A percentile compares a stretch with the other conserved stretches of the same genome.
phyloP scores from a whole-genome alignment of 306 rosid genomes.

The Aeschynomene evenia region DNA sequence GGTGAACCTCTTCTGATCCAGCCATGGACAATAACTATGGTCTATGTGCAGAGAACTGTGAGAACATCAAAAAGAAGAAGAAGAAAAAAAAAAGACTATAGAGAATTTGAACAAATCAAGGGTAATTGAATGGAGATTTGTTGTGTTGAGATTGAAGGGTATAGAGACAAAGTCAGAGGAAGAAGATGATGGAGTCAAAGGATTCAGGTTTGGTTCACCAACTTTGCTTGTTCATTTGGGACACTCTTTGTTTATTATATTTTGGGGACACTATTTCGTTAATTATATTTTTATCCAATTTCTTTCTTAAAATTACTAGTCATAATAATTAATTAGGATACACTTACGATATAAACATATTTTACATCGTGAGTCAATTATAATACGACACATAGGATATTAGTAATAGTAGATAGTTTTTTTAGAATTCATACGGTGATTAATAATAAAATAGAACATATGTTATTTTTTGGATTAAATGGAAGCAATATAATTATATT shows the following conservation, averaged over 20 bases:
- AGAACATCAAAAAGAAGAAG: too few species aligned
- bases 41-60: not conserved
- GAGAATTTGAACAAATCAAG: not conserved
- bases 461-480: too few species aligned
- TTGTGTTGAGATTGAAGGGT: not conserved
- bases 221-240: not conserved
- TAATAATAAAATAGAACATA: too few species aligned
- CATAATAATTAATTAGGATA: too few species aligned
- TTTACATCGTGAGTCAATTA: too few species aligned
- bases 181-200: constrained; percentile 3
- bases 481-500: too few species aligned
- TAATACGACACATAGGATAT: too few species aligned
- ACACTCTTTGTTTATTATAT: not conserved
- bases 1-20: constrained; percentile 44
- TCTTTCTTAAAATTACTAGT: not conserved
- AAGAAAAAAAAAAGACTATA: too few species aligned
- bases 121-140: not conserved
- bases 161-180: not conserved
- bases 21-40: constrained; percentile 38
- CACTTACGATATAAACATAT: too few species aligned
- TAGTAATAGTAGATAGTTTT: too few species aligned
- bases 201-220: not conserved
- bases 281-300: not conserved
- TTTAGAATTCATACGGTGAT: too few species aligned
- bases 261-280: not conserved